Conservation (phyloP, 106 monocot species). For the Ottelia alismoides region DNA sequence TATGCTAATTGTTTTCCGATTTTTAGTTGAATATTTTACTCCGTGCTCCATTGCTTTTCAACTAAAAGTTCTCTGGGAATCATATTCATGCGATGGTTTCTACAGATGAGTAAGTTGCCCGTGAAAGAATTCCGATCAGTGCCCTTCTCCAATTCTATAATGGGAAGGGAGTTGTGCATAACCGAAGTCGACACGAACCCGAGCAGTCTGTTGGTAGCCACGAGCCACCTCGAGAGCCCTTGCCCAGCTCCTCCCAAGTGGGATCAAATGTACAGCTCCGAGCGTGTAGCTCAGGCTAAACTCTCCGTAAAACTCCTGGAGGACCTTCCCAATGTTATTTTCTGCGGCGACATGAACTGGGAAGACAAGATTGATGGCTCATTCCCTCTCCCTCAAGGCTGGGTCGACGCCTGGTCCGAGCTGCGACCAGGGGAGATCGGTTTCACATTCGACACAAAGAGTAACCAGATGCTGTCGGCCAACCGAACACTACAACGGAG, state of each 20-base stretch:
- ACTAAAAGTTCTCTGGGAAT: no score
- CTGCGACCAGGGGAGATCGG: constrained; percentile 20
- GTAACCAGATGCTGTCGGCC: constrained; percentile 29
- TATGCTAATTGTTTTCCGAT: no score
- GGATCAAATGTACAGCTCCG: constrained; percentile 25
- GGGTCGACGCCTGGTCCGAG: constrained; percentile 34
- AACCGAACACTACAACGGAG: constrained; percentile 64
- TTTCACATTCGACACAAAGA: constrained; percentile 13
- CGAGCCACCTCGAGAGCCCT: constrained; percentile 31
- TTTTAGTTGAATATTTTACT: no score
- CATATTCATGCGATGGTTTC: background rate
- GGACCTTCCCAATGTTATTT: constrained; percentile 5
- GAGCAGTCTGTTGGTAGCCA: constrained; percentile 9
- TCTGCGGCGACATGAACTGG: constrained; percentile 31
- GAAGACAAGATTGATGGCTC: constrained; percentile 19
- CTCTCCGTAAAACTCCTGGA: constrained; percentile 9
- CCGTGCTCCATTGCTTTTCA: no score
- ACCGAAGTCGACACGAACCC: constrained; percentile 3
- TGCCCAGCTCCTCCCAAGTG: constrained; percentile 28
- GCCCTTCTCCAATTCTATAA: constrained; percentile 20
- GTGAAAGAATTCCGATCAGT: constrained; percentile 7
- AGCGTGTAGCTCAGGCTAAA: constrained; percentile 21
- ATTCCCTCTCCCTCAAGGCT: constrained; percentile 16
- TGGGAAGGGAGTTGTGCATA: constrained; percentile 24
- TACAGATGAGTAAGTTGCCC: constrained; percentile 23